Percentiles rank a stretch among this genome's conserved stretches.
Evolutionary conservation across 169 alveolate species (phyloP).

Genomic region (Ichthyophthirius multifiliis): DNA sequence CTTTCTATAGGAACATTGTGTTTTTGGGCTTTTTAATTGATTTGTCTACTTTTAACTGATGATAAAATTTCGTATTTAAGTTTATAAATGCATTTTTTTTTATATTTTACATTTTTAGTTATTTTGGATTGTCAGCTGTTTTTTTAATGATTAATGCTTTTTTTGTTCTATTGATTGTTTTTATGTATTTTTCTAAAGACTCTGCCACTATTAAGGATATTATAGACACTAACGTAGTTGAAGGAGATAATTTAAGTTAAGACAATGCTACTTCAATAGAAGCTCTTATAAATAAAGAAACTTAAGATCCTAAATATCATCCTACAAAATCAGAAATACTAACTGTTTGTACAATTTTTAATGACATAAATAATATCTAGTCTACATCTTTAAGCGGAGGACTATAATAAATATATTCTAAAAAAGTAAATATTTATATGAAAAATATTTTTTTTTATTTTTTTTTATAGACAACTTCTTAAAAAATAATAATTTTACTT

Average conservation of each 20-base stretch:
- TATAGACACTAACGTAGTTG: neutral
- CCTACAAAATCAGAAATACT: neutral
- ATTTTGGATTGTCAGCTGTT: conserved; percentile 8
- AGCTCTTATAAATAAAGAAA: neutral
- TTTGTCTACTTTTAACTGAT: neutral
- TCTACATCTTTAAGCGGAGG: neutral
- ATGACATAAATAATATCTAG: neutral
- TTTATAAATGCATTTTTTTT: neutral
- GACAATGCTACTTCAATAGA: neutral
- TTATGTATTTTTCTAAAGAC: neutral
- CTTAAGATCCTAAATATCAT: neutral
- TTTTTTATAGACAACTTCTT: neutral
- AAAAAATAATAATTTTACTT: neutral
- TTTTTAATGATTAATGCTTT: conserved; percentile 7
- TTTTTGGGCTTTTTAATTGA: neutral
- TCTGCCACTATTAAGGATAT: neutral
- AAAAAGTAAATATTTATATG: neutral
- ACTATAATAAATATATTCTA: neutral
- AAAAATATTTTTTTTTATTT: neutral
- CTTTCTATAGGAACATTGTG: neutral
- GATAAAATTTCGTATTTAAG: neutral
- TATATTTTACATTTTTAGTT: neutral
- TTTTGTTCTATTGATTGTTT: neutral
- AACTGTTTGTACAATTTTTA: neutral
- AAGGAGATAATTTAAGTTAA: neutral